Percentiles rank a stretch among this genome's conserved stretches.
Evolutionary conservation across 176 grass and related monocot genomes (phyloP).

Genomic region (Avena atlantica): DNA sequence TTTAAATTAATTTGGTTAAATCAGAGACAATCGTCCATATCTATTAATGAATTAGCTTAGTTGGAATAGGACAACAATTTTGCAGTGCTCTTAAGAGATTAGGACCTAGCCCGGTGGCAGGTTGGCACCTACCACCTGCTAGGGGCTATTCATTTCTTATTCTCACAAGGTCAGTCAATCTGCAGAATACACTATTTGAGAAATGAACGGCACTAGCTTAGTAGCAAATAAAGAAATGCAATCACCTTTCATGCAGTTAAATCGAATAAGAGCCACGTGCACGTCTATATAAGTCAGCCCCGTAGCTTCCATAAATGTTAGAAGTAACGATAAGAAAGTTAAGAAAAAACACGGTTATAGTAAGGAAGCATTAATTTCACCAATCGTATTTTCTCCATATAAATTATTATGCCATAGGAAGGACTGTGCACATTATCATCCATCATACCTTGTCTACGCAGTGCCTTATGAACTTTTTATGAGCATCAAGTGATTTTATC

Average conservation of each 20-base stretch:
- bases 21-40: neutral
- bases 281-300: neutral
- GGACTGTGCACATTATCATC: constrained; percentile 8
- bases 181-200: constrained; percentile 20
- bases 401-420: constrained; percentile 16
- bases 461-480: constrained; percentile 85
- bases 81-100: constrained; percentile 6
- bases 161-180: constrained; percentile 12
- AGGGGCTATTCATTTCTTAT: neutral
- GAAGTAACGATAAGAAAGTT: neutral
- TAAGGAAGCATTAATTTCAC: constrained; percentile 5
- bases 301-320: neutral
- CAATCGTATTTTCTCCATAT: neutral
- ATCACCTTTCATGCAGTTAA: constrained; percentile 1
- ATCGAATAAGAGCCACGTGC: neutral
- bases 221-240: constrained; percentile 25
- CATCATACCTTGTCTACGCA: constrained; percentile 81
- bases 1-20: constrained; percentile 17
- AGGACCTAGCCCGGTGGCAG: neutral
- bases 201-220: constrained; percentile 16
- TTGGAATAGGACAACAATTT: constrained; percentile 24
- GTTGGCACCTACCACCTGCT: neutral
- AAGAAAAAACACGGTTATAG: neutral
- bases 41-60: constrained; percentile 3
- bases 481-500: constrained; percentile 74